A percentile compares a stretch with the other conserved stretches of the same genome.
Conservation (phyloP, 2,329 filamentous ascomycete species). For the Diaporthe eres region DNA sequence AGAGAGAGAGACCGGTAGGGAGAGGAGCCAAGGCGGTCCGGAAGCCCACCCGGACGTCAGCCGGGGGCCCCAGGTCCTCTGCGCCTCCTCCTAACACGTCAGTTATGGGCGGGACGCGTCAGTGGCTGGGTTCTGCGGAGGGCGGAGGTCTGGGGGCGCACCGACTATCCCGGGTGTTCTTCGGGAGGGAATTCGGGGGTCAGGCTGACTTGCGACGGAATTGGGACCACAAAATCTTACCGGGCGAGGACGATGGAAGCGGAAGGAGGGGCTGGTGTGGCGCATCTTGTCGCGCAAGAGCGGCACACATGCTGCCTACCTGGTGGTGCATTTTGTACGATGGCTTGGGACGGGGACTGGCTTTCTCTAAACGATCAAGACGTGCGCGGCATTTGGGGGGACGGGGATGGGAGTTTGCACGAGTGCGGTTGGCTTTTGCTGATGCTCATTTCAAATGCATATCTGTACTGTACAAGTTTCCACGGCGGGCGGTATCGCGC, state of each 20-base stretch:
- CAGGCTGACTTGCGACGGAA: background rate
- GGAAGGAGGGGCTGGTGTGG: background rate
- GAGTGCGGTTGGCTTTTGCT: slow-evolving; percentile 17
- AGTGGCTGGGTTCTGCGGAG: background rate
- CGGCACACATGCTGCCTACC: background rate
- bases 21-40: background rate
- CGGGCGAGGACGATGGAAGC: background rate
- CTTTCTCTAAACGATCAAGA: background rate
- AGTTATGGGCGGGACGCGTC: background rate
- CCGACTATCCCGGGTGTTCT: background rate
- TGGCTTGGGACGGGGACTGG: background rate
- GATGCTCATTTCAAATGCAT: slow-evolving; percentile 28
- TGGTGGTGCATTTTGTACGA: slow-evolving; percentile 18
- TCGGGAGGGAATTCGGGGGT: background rate
- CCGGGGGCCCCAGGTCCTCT: background rate
- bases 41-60: background rate
- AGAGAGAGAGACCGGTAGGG: slow-evolving; percentile 48
- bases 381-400: background rate
- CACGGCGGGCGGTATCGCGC: slow-evolving; percentile 24
- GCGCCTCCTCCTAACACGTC: background rate
- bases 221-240: background rate
- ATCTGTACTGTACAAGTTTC: slow-evolving; percentile 37
- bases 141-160: too few species aligned
- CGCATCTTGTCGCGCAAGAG: background rate
- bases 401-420: background rate